Conservation (phyloP, 176 grass and related monocot species). For the Cenchrus fungigraminus region DNA sequence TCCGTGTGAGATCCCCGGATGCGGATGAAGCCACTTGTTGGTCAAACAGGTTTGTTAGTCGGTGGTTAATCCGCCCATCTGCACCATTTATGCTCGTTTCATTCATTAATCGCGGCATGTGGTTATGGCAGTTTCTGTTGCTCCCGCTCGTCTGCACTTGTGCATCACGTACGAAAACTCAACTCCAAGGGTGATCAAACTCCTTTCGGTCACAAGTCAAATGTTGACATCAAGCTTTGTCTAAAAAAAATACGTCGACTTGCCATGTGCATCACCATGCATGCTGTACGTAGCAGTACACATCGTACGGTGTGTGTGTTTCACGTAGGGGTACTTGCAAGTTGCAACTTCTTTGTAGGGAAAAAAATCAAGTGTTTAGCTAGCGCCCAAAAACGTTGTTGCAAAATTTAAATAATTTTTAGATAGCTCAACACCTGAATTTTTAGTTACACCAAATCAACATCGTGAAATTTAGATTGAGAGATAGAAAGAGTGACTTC, state of each 20-base stretch:
- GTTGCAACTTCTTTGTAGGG: too few species aligned
- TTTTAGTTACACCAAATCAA: too few species aligned
- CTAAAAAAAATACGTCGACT: background rate
- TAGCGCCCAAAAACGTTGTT: too few species aligned
- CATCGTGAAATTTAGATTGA: too few species aligned
- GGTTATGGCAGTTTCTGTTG: slow-evolving; percentile 46
- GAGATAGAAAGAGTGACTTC: too few species aligned
- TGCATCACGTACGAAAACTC: background rate
- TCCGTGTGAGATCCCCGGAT: background rate
- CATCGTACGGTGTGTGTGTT: slow-evolving; percentile 4
- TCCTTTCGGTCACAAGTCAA: slow-evolving; percentile 42
- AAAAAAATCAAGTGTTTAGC: too few species aligned
- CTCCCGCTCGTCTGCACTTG: background rate
- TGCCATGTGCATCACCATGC: background rate
- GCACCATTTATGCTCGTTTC: background rate
- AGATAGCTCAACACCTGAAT: too few species aligned
- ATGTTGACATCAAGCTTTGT: slow-evolving; percentile 39
- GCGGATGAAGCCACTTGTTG: slow-evolving; percentile 9
- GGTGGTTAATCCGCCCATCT: background rate
- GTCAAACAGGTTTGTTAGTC: slow-evolving; percentile 30
- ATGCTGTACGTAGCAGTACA: slow-evolving; percentile 18
- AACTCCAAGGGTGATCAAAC: slow-evolving; percentile 6
- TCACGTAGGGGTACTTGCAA: too few species aligned
- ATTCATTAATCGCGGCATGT: slow-evolving; percentile 41
- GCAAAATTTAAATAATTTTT: too few species aligned